A percentile compares a stretch with the other conserved stretches of the same genome.
Conservation (phyloP, 2,329 filamentous ascomycete species). For the Stagonosporopsis cucurbitacearum region DNA sequence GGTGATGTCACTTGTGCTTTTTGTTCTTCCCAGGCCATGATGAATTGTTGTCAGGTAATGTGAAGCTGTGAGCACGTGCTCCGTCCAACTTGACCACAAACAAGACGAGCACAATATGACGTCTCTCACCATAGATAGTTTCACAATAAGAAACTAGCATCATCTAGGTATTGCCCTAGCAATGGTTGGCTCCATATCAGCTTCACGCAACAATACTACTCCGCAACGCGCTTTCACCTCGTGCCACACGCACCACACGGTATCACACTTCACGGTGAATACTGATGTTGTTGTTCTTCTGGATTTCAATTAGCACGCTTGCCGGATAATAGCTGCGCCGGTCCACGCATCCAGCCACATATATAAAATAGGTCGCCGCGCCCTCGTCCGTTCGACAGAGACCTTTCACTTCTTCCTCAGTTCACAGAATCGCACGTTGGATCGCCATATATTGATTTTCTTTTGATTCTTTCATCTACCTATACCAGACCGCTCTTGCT, state of each 20-base stretch:
- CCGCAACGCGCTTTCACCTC: slow-evolving; percentile 8
- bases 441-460: background rate
- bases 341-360: background rate
- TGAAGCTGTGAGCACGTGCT: no score
- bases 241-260: background rate
- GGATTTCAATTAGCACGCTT: background rate
- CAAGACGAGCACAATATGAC: no score
- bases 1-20: no score
- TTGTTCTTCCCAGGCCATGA: no score
- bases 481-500: background rate
- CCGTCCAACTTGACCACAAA: no score
- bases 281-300: background rate
- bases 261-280: slow-evolving; percentile 2
- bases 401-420: background rate
- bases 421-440: background rate
- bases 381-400: background rate
- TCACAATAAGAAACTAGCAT: background rate
- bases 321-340: background rate
- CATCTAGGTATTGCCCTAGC: background rate
- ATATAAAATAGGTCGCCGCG: background rate
- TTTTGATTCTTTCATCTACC: background rate
- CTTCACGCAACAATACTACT: background rate
- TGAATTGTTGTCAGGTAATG: no score
- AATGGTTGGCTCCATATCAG: no score
- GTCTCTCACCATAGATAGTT: background rate